These are phyloP conservation scores for Citrus inodora DNA, from an alignment of 345 rosid genomes.

Conservation along the genomic window DNA sequence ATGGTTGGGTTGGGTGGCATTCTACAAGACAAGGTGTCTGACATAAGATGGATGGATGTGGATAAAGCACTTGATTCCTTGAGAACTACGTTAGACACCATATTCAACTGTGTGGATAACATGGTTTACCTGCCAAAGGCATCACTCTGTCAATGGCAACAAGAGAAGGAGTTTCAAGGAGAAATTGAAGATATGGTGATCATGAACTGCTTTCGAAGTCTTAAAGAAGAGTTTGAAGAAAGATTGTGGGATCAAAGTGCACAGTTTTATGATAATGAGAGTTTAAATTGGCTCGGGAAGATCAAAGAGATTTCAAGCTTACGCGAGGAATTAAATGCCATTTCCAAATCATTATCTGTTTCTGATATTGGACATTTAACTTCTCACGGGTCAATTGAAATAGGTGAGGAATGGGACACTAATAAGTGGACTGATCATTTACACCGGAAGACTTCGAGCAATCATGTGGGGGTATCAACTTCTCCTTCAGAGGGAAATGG, in stretches of 20 bases:
- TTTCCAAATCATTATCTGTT: slow-evolving; percentile 44
- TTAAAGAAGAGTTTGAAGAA: slow-evolving; percentile 57
- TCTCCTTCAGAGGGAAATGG: slow-evolving; percentile 57
- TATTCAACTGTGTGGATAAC: slow-evolving; percentile 30
- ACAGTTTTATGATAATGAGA: slow-evolving; percentile 25
- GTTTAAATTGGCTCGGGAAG: slow-evolving; percentile 36
- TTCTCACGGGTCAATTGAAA: slow-evolving; percentile 53
- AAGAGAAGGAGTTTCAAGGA: slow-evolving; percentile 44
- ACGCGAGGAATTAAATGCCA: slow-evolving; percentile 64
- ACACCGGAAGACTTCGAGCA: slow-evolving; percentile 53
- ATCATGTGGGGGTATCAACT: slow-evolving; percentile 36
- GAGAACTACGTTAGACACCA: slow-evolving; percentile 32
- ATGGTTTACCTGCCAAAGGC: slow-evolving; percentile 31
- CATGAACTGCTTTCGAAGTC: slow-evolving; percentile 38
- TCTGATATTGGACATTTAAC: slow-evolving; percentile 48
- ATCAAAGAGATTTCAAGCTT: slow-evolving; percentile 58
- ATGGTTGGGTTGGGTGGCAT: slow-evolving; percentile 43
- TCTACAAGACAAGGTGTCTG: slow-evolving; percentile 35
- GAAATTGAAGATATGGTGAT: slow-evolving; percentile 52
- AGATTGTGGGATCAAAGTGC: slow-evolving; percentile 40
- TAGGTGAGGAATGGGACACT: slow-evolving; percentile 32
- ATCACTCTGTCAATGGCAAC: slow-evolving; percentile 45
- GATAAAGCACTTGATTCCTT: slow-evolving; percentile 40
- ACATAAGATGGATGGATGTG: slow-evolving; percentile 27
- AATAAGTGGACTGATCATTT: slow-evolving; percentile 37